A percentile compares a stretch with the other conserved stretches of the same genome.
These are phyloP conservation scores for Zizania palustris DNA, from an alignment of 202 grass and related monocot species.

Conservation along the genomic window DNA sequence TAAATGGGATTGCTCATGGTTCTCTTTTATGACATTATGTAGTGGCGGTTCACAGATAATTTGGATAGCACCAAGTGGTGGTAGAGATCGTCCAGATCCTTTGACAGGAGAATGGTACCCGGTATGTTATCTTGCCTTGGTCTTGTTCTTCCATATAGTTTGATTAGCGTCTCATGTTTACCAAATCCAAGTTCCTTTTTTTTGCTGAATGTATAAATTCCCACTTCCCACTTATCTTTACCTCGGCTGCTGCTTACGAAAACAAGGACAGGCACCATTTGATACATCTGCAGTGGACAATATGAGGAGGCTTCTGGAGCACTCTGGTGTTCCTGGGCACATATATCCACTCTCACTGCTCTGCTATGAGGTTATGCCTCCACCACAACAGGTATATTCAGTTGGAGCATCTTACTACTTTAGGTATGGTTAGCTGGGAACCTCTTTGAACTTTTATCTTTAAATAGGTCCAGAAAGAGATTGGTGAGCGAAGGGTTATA, in stretches of 20 bases:
- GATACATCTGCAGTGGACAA: constrained; percentile 89
- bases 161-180: constrained; percentile 27
- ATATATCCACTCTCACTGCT: constrained; percentile 93
- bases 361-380: constrained; percentile 97
- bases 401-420: constrained; percentile 19
- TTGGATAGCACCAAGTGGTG: constrained; percentile 99
- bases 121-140: constrained; percentile 54
- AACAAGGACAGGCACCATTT: constrained; percentile 78
- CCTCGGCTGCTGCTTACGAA: constrained; percentile 43
- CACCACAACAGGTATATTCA: constrained; percentile 72
- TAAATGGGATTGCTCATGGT: constrained; percentile 25
- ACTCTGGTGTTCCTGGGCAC: constrained; percentile 71
- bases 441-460: constrained; percentile 26
- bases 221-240: constrained; percentile 27
- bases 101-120: constrained; percentile 85
- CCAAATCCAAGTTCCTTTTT: background rate
- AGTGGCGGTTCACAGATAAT: constrained; percentile 92
- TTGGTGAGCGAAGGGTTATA: constrained; percentile 89
- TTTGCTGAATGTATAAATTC: constrained; percentile 17
- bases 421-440: constrained; percentile 14
- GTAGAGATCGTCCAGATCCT: constrained; percentile 87
- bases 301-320: constrained; percentile 96
- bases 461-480: constrained; percentile 88
- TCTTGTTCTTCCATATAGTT: constrained; percentile 33
- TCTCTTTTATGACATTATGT: constrained; percentile 38